Evolutionary conservation across 2,329 filamentous ascomycete species (phyloP).

Genomic region (Gremmenia infestans): DNA sequence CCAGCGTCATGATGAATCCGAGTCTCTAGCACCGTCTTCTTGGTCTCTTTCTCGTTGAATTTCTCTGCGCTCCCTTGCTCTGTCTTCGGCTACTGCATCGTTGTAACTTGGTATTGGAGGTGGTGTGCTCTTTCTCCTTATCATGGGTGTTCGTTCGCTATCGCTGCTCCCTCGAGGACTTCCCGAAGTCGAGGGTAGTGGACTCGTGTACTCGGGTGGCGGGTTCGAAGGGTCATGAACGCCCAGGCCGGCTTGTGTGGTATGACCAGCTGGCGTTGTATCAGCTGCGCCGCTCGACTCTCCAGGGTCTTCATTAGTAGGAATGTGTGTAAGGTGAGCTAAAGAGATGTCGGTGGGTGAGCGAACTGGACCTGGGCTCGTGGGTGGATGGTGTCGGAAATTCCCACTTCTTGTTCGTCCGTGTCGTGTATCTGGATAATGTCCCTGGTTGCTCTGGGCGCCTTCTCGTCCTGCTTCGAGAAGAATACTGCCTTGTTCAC

Average conservation of each 20-base stretch:
- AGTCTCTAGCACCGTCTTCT: not conserved
- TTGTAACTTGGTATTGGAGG: conserved; percentile 34
- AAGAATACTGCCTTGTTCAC: conserved; percentile 92
- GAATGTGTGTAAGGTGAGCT: conserved; percentile 72
- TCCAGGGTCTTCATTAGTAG: conserved; percentile 64
- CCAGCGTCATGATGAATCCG: not conserved
- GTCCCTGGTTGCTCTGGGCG: conserved; percentile 41
- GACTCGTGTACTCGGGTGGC: conserved; percentile 68
- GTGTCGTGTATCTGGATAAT: conserved; percentile 47
- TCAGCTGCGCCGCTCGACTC: conserved; percentile 35
- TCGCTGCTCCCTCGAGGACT: conserved; percentile 49
- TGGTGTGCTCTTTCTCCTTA: conserved; percentile 31
- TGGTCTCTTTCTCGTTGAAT: conserved; percentile 6
- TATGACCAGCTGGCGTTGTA: conserved; percentile 13
- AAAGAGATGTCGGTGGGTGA: conserved; percentile 96
- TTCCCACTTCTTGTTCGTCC: conserved; percentile 72
- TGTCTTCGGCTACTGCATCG: conserved; percentile 29
- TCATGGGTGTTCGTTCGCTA: conserved; percentile 50
- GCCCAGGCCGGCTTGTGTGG: conserved; percentile 17
- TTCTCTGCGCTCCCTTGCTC: conserved; percentile 21
- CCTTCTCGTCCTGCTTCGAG: conserved; percentile 72
- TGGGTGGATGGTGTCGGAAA: conserved; percentile 65
- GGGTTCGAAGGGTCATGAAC: conserved; percentile 51
- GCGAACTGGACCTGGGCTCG: conserved; percentile 81
- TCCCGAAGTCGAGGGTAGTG: conserved; percentile 53